These are phyloP conservation scores for Agastache rugosa DNA, from an alignment of 257 asterid species.

Conservation along the genomic window DNA sequence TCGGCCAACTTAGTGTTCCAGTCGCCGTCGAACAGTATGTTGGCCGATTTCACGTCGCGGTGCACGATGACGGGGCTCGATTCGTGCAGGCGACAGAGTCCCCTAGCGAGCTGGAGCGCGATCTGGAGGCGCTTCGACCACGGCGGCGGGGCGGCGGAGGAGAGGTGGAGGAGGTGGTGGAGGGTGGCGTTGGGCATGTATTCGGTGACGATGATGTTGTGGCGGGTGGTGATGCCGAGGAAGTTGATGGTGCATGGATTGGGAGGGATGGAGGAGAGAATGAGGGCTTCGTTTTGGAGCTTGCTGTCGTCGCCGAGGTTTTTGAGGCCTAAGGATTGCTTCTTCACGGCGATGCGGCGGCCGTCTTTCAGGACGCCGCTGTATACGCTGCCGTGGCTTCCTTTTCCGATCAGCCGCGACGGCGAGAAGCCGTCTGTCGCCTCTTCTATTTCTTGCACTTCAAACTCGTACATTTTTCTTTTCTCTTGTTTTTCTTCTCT, in stretches of 20 bases:
- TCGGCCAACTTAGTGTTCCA: conserved; percentile 70
- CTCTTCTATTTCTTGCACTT: conserved; percentile 51
- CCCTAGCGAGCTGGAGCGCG: conserved; percentile 58
- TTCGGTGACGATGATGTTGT: conserved; percentile 55
- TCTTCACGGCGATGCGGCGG: conserved; percentile 64
- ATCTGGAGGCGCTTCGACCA: conserved; percentile 60
- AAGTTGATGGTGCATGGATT: conserved; percentile 47
- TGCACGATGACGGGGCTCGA: conserved; percentile 55
- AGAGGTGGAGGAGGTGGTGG: conserved; percentile 55
- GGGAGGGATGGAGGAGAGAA: conserved; percentile 49
- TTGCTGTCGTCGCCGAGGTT: conserved; percentile 63
- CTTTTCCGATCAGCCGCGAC: conserved; percentile 66
- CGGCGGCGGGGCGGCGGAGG: conserved; percentile 17
- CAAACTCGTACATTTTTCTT: conserved; percentile 50
- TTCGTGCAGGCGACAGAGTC: conserved; percentile 56
- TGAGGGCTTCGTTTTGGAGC: conserved; percentile 58
- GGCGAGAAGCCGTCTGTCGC: conserved; percentile 64
- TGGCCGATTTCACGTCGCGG: conserved; percentile 74
- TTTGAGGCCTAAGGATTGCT: conserved; percentile 60
- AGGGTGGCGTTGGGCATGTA: conserved; percentile 74
- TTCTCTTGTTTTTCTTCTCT: background rate
- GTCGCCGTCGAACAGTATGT: conserved; percentile 51
- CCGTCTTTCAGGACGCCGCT: conserved; percentile 52
- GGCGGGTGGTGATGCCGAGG: conserved; percentile 48
- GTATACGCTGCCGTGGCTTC: conserved; percentile 81